These are phyloP conservation scores for Hanseniaspora mollemarum DNA, from an alignment of 805 yeast genomes.

Conservation along the genomic window DNA sequence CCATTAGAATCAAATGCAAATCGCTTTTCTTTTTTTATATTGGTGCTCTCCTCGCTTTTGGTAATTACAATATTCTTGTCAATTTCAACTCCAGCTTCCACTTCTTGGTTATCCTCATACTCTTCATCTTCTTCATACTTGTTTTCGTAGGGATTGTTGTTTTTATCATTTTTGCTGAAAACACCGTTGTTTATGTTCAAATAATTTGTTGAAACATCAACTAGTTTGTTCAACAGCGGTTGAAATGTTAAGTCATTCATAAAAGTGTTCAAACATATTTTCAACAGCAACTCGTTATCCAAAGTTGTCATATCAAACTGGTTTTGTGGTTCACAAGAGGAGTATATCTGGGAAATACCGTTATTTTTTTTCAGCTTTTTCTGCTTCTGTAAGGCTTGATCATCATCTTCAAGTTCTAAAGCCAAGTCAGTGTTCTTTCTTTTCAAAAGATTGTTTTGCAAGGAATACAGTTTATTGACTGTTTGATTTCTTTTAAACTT, in stretches of 20 bases:
- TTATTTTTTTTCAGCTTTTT: conserved; percentile 7
- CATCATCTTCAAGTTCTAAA: not conserved
- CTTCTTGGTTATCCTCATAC: conserved; percentile 27
- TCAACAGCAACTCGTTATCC: conserved; percentile 49
- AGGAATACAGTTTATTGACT: conserved; percentile 1
- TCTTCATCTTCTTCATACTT: conserved; percentile 23
- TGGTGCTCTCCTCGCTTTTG: conserved; percentile 14
- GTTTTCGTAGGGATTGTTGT: conserved; percentile 18
- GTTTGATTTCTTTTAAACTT: conserved; percentile 17
- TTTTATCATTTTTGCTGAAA: conserved; percentile 16
- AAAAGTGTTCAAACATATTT: conserved; percentile 55
- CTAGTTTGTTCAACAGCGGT: conserved; percentile 6
- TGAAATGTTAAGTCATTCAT: conserved; percentile 16
- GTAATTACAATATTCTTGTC: conserved; percentile 24
- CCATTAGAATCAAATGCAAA: conserved; percentile 31
- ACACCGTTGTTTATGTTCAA: conserved; percentile 10
- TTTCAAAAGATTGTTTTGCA: conserved; percentile 14
- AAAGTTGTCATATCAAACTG: conserved; percentile 50
- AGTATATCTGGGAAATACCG: conserved; percentile 2
- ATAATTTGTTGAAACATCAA: conserved; percentile 10
- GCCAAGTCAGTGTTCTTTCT: conserved; percentile 9
- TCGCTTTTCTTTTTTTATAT: conserved; percentile 2
- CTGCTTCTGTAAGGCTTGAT: not conserved
- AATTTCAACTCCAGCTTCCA: conserved; percentile 26
- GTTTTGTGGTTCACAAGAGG: conserved; percentile 10